These are phyloP conservation scores for Aureobasidium sp. DNA, from an alignment of 2,329 filamentous ascomycete genomes.

Conservation along the genomic window DNA sequence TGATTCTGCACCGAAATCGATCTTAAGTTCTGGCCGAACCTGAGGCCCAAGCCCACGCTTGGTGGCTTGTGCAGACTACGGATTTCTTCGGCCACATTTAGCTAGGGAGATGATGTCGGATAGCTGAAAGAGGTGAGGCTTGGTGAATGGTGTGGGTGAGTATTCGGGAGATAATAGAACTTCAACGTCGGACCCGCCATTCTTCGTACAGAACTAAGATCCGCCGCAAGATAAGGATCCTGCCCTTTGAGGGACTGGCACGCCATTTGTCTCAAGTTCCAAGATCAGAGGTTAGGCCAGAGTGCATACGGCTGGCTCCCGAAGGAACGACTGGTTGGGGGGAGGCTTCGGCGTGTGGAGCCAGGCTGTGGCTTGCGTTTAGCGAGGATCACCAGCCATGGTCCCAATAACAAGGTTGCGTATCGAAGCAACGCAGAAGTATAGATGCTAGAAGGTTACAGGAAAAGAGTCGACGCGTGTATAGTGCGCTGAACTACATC, in stretches of 20 bases:
- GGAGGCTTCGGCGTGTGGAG: background rate
- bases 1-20: background rate
- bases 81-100: background rate
- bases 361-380: background rate
- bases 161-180: too few species aligned
- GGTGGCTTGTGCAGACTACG: background rate
- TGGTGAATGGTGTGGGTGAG: background rate
- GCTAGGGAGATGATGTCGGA: background rate
- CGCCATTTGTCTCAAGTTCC: background rate
- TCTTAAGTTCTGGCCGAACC: background rate
- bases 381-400: background rate
- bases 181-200: background rate
- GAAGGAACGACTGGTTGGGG: slow-evolving; percentile 1
- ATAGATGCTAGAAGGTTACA: background rate
- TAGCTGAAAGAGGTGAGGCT: background rate
- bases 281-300: background rate
- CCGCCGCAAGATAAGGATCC: background rate
- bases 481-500: background rate
- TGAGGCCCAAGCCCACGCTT: background rate
- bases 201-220: background rate
- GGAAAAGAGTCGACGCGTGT: background rate
- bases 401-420: background rate
- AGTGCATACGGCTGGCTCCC: background rate
- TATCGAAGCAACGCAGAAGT: background rate
- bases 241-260: too few species aligned